Conservation (phyloP, 2,329 filamentous ascomycete species). For the Alternaria dauci region DNA sequence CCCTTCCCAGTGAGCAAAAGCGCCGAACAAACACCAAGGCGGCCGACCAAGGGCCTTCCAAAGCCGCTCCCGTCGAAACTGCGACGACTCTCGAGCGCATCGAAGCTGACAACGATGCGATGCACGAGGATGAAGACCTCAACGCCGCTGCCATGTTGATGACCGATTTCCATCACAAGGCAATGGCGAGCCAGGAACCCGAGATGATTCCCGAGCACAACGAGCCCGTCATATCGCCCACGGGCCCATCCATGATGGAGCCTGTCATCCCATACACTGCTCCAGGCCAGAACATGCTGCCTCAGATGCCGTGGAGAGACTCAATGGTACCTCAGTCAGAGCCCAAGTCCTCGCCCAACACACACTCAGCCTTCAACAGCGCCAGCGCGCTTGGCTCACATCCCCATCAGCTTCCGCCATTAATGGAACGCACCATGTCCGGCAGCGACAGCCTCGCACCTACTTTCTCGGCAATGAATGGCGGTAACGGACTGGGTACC, state of each 20-base stretch:
- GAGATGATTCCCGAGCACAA: slow-evolving; percentile 62
- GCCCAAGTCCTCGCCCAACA: slow-evolving; percentile 77
- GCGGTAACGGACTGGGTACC: slow-evolving; percentile 72
- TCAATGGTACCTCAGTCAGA: slow-evolving; percentile 80
- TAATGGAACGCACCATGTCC: slow-evolving; percentile 70
- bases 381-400: slow-evolving; percentile 66
- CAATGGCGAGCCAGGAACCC: slow-evolving; percentile 74
- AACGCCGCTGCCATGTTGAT: slow-evolving; percentile 99
- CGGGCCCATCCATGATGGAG: slow-evolving; percentile 76
- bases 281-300: slow-evolving; percentile 78
- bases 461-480: slow-evolving; percentile 73
- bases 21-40: slow-evolving; percentile 76
- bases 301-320: slow-evolving; percentile 93
- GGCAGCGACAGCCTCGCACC: slow-evolving; percentile 69
- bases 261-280: slow-evolving; percentile 74
- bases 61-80: slow-evolving; percentile 81
- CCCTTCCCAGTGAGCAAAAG: slow-evolving; percentile 93
- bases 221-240: slow-evolving; percentile 76
- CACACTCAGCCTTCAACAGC: slow-evolving; percentile 65
- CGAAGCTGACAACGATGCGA: slow-evolving; percentile 86
- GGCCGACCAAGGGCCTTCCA: slow-evolving; percentile 66
- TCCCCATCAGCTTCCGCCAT: slow-evolving; percentile 70
- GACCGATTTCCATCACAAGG: slow-evolving; percentile 97
- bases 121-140: slow-evolving; percentile 89
- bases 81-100: slow-evolving; percentile 90